Evolutionary conservation across 2,329 filamentous ascomycete genomes (phyloP).

Genomic region (Hypoxylon sp.): DNA sequence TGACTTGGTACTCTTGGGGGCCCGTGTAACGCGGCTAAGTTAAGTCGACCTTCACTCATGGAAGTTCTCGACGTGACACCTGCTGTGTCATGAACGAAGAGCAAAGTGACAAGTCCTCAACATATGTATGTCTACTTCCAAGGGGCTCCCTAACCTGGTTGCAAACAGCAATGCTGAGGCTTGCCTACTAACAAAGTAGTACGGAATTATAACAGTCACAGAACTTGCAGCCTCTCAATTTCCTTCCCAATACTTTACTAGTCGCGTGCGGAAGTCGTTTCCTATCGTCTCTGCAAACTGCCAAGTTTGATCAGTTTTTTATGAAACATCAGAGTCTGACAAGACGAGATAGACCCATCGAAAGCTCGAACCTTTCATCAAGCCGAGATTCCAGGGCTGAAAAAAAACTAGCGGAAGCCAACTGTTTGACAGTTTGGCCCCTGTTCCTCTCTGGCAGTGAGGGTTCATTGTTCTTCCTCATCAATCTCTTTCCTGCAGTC

Average conservation of each 20-base stretch:
- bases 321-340: constrained; percentile 57
- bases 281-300: constrained; percentile 50
- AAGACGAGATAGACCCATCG: constrained; percentile 50
- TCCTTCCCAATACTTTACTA: constrained; percentile 40
- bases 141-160: constrained; percentile 34
- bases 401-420: constrained; percentile 38
- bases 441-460: constrained; percentile 43
- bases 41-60: constrained; percentile 41
- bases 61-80: constrained; percentile 49
- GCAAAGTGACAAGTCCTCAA: constrained; percentile 41
- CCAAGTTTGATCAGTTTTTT: constrained; percentile 52
- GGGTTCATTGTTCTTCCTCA: constrained; percentile 43
- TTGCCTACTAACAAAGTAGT: constrained; percentile 49
- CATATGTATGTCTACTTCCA: constrained; percentile 39
- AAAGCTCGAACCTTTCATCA: constrained; percentile 48
- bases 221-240: constrained; percentile 53
- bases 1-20: constrained; percentile 40
- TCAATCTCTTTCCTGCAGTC: constrained; percentile 47
- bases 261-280: constrained; percentile 40
- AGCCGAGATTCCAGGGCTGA: constrained; percentile 50
- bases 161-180: constrained; percentile 46
- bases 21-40: constrained; percentile 39
- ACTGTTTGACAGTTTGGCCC: constrained; percentile 43
- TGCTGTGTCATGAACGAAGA: constrained; percentile 46
- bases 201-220: constrained; percentile 56